Evolutionary conservation across 768 basidiomycete genomes (phyloP).

Genomic region (Polyporus arcularius): DNA sequence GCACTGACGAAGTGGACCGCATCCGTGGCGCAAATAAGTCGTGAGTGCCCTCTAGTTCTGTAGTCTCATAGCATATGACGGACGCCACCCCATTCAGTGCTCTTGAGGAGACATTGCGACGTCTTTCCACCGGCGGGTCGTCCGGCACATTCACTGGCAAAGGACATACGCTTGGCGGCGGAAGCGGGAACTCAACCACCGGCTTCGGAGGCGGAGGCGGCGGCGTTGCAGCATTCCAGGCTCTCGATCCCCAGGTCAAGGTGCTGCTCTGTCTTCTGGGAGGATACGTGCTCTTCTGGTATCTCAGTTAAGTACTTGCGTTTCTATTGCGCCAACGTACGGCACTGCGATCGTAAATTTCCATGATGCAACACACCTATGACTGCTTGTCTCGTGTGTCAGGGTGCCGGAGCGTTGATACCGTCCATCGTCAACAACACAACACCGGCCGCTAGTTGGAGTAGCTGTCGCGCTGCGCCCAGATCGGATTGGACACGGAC

Average conservation of each 20-base stretch:
- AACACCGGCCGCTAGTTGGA: neutral
- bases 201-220: conserved; percentile 36
- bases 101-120: conserved; percentile 59
- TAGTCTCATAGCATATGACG: neutral
- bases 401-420: too few relatives aligned
- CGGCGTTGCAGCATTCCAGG: conserved; percentile 41
- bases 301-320: conserved; percentile 28
- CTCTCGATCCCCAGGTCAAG: conserved; percentile 68
- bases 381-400: too few relatives aligned
- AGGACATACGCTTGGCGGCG: conserved; percentile 69
- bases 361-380: neutral
- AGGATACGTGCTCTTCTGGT: conserved; percentile 62
- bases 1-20: conserved; percentile 63
- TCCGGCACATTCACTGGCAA: conserved; percentile 62
- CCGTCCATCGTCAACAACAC: neutral
- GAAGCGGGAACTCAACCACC: conserved; percentile 43
- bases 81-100: conserved; percentile 40
- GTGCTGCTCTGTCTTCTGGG: conserved; percentile 62
- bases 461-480: too few relatives aligned
- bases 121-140: conserved; percentile 47
- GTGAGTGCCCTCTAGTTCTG: conserved; percentile 40
- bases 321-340: neutral
- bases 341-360: neutral
- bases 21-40: conserved; percentile 70
- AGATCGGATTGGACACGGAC: too few relatives aligned